Conservation (phyloP, 176 grass and related monocot genomes). For the Avena sativa region DNA sequence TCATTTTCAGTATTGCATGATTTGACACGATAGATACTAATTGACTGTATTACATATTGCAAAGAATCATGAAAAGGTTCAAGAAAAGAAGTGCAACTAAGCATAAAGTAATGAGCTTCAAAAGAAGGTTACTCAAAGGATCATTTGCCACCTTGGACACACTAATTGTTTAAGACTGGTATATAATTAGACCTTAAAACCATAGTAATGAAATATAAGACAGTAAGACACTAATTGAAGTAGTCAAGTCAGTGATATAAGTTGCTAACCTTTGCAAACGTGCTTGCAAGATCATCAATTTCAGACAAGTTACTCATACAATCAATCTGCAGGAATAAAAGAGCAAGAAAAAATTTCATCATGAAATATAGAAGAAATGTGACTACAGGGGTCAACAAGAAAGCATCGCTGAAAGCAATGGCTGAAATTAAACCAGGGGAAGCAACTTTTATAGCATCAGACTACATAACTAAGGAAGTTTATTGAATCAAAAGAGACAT, state of each 20-base stretch:
- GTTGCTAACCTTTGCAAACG: conserved; percentile 84
- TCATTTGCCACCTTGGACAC: conserved; percentile 25
- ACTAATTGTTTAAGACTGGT: conserved; percentile 5
- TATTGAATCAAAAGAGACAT: neutral
- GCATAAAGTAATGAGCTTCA: conserved; percentile 28
- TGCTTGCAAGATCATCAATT: conserved; percentile 92
- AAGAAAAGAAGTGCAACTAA: neutral
- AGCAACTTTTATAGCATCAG: neutral
- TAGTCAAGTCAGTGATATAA: conserved; percentile 9
- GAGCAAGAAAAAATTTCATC: conserved; percentile 3
- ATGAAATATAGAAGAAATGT: conserved; percentile 35
- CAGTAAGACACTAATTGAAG: conserved; percentile 8
- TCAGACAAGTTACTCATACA: conserved; percentile 73
- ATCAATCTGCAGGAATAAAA: conserved; percentile 70
- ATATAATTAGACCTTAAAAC: neutral
- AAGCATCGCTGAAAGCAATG: neutral
- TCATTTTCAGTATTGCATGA: neutral
- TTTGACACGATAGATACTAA: conserved; percentile 21
- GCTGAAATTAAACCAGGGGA: conserved; percentile 11
- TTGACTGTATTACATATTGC: neutral
- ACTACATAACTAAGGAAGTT: neutral
- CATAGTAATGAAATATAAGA: neutral
- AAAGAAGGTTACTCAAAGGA: conserved; percentile 18
- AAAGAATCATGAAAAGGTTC: conserved; percentile 22
- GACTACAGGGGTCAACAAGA: conserved; percentile 13